Evolutionary conservation across 768 basidiomycete species (phyloP).

Genomic region (Hebeloma cylindrosporum): DNA sequence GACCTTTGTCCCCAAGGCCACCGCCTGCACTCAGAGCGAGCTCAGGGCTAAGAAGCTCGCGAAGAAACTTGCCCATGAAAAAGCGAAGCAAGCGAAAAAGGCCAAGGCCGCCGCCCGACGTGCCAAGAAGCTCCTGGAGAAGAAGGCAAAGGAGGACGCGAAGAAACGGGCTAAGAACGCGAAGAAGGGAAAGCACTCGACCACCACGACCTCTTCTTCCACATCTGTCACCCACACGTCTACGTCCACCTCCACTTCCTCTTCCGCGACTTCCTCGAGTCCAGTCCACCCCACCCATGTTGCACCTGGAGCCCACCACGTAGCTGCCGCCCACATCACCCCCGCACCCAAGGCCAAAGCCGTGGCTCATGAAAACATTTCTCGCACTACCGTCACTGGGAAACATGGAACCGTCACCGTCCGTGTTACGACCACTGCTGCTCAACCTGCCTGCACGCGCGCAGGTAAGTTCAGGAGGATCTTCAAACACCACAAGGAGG

Average conservation of each 20-base stretch:
- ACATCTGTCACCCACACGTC: constrained; percentile 6
- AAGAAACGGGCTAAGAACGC: constrained; percentile 14
- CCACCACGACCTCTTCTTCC: constrained; percentile 4
- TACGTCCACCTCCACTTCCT: constrained; percentile 13
- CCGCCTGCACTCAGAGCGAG: constrained; percentile 21
- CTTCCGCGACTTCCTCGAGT: constrained; percentile 8
- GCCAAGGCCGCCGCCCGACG: constrained; percentile 8
- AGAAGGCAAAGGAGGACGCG: constrained; percentile 18
- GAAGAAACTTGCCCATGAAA: constrained; percentile 10
- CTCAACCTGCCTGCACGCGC: constrained; percentile 24
- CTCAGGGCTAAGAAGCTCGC: constrained; percentile 13
- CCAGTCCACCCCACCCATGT: constrained; percentile 7
- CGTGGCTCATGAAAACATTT: constrained; percentile 9
- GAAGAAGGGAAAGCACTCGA: constrained; percentile 9
- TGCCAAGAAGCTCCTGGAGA: constrained; percentile 12
- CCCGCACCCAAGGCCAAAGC: constrained; percentile 13
- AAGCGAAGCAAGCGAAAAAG: constrained; percentile 13
- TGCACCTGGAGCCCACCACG: constrained; percentile 7
- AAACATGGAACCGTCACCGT: constrained; percentile 24
- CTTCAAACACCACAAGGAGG: constrained; percentile 12
- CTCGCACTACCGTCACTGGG: constrained; percentile 20
- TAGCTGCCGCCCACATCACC: constrained; percentile 13
- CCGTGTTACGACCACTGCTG: constrained; percentile 21
- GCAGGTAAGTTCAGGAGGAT: constrained; percentile 12
- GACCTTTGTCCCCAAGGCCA: constrained; percentile 20